A percentile compares a stretch with the other conserved stretches of the same genome.
Evolutionary conservation across 2,329 filamentous ascomycete species (phyloP).

Genomic region (Cordyceps cicadae): DNA sequence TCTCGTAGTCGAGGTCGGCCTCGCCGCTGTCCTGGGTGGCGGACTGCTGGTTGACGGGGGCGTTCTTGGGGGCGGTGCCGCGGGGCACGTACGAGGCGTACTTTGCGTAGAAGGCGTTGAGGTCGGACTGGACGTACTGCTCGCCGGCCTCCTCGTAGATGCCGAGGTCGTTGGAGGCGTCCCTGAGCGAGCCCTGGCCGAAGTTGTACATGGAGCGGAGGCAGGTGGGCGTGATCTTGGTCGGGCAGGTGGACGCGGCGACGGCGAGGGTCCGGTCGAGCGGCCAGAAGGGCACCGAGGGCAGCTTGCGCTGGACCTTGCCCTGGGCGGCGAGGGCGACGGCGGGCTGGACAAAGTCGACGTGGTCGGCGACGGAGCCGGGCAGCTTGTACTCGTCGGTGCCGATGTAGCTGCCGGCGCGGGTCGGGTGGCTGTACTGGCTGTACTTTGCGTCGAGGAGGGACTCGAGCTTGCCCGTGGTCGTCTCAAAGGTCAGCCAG

Average conservation of each 20-base stretch:
- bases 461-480: conserved; percentile 29
- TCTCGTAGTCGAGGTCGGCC: conserved; percentile 40
- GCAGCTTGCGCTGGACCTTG: conserved; percentile 14
- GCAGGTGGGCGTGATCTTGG: not conserved
- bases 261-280: conserved; percentile 27
- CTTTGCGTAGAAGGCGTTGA: conserved; percentile 29
- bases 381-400: conserved; percentile 32
- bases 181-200: conserved; percentile 34
- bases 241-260: not conserved
- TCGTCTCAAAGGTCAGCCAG: conserved; percentile 25
- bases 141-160: conserved; percentile 33
- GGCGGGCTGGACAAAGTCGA: conserved; percentile 33
- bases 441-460: conserved; percentile 32
- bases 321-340: conserved; percentile 18
- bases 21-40: conserved; percentile 27
- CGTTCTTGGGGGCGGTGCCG: conserved; percentile 28
- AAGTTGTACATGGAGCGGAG: conserved; percentile 33
- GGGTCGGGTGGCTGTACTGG: conserved; percentile 33
- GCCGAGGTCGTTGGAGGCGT: conserved; percentile 28
- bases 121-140: conserved; percentile 32
- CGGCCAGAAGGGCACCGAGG: not conserved
- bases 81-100: conserved; percentile 27
- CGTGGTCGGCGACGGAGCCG: conserved; percentile 24
- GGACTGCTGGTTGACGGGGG: conserved; percentile 20
- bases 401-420: conserved; percentile 26